phyloP scores from a whole-genome alignment of 2,329 filamentous ascomycete species.

The Teratosphaeriaceae sp. region DNA sequence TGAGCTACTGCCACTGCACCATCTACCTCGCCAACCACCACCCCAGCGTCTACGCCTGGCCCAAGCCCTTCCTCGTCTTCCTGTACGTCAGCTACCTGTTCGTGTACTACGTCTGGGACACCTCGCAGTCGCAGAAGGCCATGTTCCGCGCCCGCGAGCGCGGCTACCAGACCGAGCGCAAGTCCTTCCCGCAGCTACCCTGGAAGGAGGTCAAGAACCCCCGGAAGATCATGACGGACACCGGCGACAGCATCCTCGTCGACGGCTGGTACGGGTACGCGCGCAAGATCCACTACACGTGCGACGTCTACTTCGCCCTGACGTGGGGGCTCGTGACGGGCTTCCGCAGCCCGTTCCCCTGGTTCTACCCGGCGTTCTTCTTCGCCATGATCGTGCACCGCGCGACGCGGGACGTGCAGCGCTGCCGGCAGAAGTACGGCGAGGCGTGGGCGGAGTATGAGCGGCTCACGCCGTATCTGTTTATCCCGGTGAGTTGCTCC shows the following conservation, averaged over 20 bases:
- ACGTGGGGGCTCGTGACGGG: slow-evolving; percentile 77
- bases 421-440: slow-evolving; percentile 72
- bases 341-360: slow-evolving; percentile 74
- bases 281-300: slow-evolving; percentile 60
- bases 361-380: slow-evolving; percentile 86
- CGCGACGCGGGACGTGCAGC: slow-evolving; percentile 65
- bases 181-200: slow-evolving; percentile 83
- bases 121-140: slow-evolving; percentile 89
- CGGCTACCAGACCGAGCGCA: slow-evolving; percentile 62
- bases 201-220: slow-evolving; percentile 81
- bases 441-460: slow-evolving; percentile 78
- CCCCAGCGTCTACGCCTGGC: slow-evolving; percentile 71
- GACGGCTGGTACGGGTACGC: slow-evolving; percentile 71
- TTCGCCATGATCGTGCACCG: slow-evolving; percentile 72
- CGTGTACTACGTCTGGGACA: slow-evolving; percentile 90
- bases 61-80: slow-evolving; percentile 56
- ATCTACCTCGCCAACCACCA: slow-evolving; percentile 82
- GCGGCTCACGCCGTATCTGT: slow-evolving; percentile 71
- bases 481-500: slow-evolving; percentile 62
- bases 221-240: slow-evolving; percentile 64
- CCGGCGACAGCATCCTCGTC: slow-evolving; percentile 69
- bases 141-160: slow-evolving; percentile 76
- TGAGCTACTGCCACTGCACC: slow-evolving; percentile 90
- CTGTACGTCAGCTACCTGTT: slow-evolving; percentile 70
- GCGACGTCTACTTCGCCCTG: slow-evolving; percentile 70